phyloP scores from a whole-genome alignment of 2,329 filamentous ascomycete species.

The Fusarium lyarnte region DNA sequence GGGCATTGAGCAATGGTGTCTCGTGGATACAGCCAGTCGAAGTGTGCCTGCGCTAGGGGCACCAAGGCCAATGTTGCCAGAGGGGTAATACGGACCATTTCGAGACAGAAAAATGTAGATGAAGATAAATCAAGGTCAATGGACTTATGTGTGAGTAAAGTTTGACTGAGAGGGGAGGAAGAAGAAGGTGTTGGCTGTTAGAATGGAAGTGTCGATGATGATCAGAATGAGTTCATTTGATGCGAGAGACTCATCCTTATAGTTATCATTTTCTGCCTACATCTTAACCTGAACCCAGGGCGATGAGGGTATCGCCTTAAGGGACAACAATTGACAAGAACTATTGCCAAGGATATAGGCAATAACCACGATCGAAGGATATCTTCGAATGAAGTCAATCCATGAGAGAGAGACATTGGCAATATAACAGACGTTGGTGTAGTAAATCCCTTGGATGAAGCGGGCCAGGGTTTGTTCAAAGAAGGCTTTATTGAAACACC shows the following conservation, averaged over 20 bases:
- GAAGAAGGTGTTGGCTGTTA: background rate
- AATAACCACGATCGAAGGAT: background rate
- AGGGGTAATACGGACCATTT: constrained; percentile 42
- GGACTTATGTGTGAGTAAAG: background rate
- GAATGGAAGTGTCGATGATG: constrained; percentile 11
- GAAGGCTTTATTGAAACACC: background rate
- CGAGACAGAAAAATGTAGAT: background rate
- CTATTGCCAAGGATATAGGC: constrained; percentile 9
- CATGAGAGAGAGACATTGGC: constrained; percentile 13
- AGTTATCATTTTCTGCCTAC: background rate
- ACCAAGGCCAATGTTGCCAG: constrained; percentile 43
- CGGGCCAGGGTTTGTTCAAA: background rate
- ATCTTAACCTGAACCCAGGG: background rate
- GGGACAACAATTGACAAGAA: constrained; percentile 2
- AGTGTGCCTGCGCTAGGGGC: constrained; percentile 41
- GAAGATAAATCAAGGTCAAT: background rate
- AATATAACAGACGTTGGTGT: background rate
- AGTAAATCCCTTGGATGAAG: constrained; percentile 8
- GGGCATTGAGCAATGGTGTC: constrained; percentile 42
- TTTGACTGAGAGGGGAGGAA: background rate
- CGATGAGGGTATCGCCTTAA: background rate
- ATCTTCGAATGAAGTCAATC: background rate
- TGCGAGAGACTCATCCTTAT: constrained; percentile 27
- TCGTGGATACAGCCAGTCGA: constrained; percentile 33
- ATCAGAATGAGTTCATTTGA: background rate